Base-by-base conservation (phyloP, 2,329 filamentous ascomycete genomes). In the Aspergillus pseudonomiae region DNA sequence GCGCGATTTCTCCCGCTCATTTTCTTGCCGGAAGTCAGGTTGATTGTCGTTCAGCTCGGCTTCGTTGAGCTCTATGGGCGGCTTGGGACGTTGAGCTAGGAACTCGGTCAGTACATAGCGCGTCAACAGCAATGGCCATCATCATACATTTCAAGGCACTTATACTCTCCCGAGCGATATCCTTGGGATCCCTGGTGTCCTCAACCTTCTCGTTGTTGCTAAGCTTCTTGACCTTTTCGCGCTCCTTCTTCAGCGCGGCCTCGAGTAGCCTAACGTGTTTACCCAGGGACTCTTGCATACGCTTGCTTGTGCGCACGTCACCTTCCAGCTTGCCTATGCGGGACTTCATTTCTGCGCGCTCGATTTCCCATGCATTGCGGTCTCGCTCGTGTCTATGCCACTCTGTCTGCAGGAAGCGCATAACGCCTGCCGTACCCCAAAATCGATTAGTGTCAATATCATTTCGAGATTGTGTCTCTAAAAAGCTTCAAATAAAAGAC, bases 341-440 rank as follows among this genome's bases (percentile, higher is more conserved):
- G 70, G 92, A 93, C 83, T 96, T 97, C 95, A 99, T 98, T 82
- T 99, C 95, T 73, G 96, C 95, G 75, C 93, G 90, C 80, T 99
- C 95, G 77, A 99, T 99, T 80, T 99, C 95, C 95, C 95, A 99
- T 43, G 93, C 90, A 81, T 99, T 99, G 73, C 95, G 89, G 76
- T 97, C 95, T 80, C 95, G 91, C 81, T 99, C 95, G 79, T 99
- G 94, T 70, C 93, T 91, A 80, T 99, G 95, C 95, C 95, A 99
- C 86, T 99, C 94, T 55, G 95, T 95, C 82, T 99, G 95, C 45
- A 99, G 88, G 78, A 99, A 99, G 79, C 95, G 94, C 95, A 99
- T 99, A 43, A 99, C 95, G 75, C 95, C 92, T 95, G 70, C 32
- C 43, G 57, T 11, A 26, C 12, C n/a, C 62, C 30, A 52, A 16